A percentile compares a stretch with the other conserved stretches of the same genome.
Evolutionary conservation across 2,329 filamentous ascomycete genomes (phyloP).

Genomic region (Xylariaceae sp.): DNA sequence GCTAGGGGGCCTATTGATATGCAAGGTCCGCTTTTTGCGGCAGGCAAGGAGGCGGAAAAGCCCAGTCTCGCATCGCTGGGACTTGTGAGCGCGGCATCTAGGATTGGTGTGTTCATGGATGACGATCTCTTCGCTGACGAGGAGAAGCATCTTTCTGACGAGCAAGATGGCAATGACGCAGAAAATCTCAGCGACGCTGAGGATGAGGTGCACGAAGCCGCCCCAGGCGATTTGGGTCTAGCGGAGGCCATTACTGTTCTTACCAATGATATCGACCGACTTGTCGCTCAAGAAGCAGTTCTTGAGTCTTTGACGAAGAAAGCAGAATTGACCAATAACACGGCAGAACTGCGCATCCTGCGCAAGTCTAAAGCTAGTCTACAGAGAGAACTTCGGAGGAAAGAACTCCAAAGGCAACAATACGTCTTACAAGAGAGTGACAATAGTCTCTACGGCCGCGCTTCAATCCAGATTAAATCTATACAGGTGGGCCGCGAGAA

Average conservation of each 20-base stretch:
- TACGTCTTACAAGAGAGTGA: slow-evolving; percentile 98
- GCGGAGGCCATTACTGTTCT: slow-evolving; percentile 88
- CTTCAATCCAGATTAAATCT: slow-evolving; percentile 83
- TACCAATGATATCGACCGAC: slow-evolving; percentile 85
- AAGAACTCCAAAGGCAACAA: slow-evolving; percentile 93
- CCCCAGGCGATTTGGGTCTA: slow-evolving; percentile 87
- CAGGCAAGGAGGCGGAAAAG: slow-evolving; percentile 54
- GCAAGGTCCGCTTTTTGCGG: slow-evolving; percentile 26
- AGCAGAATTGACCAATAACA: slow-evolving; percentile 95
- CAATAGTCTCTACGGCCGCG: slow-evolving; percentile 91
- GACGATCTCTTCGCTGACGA: slow-evolving; percentile 92
- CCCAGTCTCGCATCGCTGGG: slow-evolving; percentile 89
- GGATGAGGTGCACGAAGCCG: slow-evolving; percentile 89
- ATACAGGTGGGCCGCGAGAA: slow-evolving; percentile 90
- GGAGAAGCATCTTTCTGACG: slow-evolving; percentile 78
- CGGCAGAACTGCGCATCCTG: slow-evolving; percentile 84
- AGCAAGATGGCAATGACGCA: slow-evolving; percentile 68
- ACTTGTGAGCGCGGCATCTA: slow-evolving; percentile 79
- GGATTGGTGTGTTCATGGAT: slow-evolving; percentile 88
- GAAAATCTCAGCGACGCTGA: slow-evolving; percentile 56
- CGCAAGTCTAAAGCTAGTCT: slow-evolving; percentile 92
- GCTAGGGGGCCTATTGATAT: slow-evolving; percentile 36
- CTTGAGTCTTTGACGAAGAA: slow-evolving; percentile 89
- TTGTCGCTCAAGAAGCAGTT: slow-evolving; percentile 82
- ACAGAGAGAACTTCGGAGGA: slow-evolving; percentile 85